Base-by-base conservation (phyloP, 2,329 filamentous ascomycete species). In the Aspergillus ochraceoroseus region DNA sequence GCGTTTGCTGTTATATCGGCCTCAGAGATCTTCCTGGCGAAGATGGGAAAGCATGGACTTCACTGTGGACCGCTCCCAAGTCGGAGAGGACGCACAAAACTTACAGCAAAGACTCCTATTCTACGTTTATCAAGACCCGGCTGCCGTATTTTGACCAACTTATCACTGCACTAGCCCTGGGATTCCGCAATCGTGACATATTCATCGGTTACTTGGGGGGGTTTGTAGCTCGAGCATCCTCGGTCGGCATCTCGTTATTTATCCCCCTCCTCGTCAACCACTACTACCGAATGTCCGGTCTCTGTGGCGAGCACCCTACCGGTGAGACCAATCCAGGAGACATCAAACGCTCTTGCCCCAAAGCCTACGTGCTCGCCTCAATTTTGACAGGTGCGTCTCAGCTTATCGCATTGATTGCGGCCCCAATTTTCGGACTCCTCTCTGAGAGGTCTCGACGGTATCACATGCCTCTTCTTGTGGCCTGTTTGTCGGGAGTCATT, bases 221-320 rank as follows among this genome's bases (percentile, higher is more conserved):
- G 1, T 95, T 96, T 56, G 90, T 98, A 2, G 90, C 89, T 7
- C 81, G 92, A 41, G 89, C 92, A 5, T 95, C 89, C 0, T 95
- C 88, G 0, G 92, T 98, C 4, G 90, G 86, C 37, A 94, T 98
- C 50, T 94, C 87, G 0, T 77, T 96, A 4, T 98, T 96, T 67
- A 85, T 98, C 38, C 92, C 92, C 0, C 76, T 98, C 2, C 94
- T 85, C 59, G 80, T 95, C 54, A 96, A 96, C 61, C 82, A 87
- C 15, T 95, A 87, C 64, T 96, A 90, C 64, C 85, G 90, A 48
- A 71, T 73, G 33, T 83, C 83, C 38, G 89, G 87, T 2, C 83
- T 85, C 51, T 96, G 92, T 67, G 75, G 79, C 19, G 67, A 64
- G 11, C 57, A 66, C 20, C 53, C 56, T 35, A 51, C 49, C 8